Evolutionary conservation across 805 yeast genomes (phyloP).

Genomic region (Nakazawaea wyomingensis): DNA sequence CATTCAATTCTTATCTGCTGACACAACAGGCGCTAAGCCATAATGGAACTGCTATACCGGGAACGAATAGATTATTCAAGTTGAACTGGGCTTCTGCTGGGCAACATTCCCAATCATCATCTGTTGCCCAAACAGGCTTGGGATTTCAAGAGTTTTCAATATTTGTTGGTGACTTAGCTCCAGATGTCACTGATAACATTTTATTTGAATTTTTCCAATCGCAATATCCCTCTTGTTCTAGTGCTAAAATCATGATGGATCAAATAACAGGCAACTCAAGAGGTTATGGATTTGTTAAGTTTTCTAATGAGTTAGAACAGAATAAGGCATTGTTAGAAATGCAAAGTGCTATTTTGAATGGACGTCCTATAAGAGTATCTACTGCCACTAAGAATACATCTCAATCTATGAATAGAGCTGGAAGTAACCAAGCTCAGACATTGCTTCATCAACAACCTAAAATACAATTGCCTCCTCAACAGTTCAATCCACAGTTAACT

Average conservation of each 20-base stretch:
- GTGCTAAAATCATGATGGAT: slow-evolving; percentile 77
- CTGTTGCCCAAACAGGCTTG: slow-evolving; percentile 4
- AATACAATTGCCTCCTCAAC: slow-evolving; percentile 22
- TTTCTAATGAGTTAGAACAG: slow-evolving; percentile 58
- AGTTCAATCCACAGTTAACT: slow-evolving; percentile 41
- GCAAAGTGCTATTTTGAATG: slow-evolving; percentile 72
- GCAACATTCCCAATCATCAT: slow-evolving; percentile 13
- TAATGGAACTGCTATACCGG: slow-evolving; percentile 69
- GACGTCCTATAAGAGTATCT: slow-evolving; percentile 73
- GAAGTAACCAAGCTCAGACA: slow-evolving; percentile 15
- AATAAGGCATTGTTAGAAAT: slow-evolving; percentile 70
- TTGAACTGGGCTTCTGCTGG: slow-evolving; percentile 71
- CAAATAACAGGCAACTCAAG: slow-evolving; percentile 62
- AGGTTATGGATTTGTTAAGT: slow-evolving; percentile 90
- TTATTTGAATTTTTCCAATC: slow-evolving; percentile 62
- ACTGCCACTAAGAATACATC: slow-evolving; percentile 42
- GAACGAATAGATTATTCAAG: slow-evolving; percentile 54
- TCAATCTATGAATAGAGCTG: slow-evolving; percentile 4
- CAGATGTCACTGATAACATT: slow-evolving; percentile 63
- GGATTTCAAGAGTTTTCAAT: slow-evolving; percentile 49
- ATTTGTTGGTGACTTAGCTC: slow-evolving; percentile 81
- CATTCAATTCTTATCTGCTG: slow-evolving; percentile 54
- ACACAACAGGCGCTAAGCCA: slow-evolving; percentile 60
- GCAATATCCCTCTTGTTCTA: slow-evolving; percentile 66
- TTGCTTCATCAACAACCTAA: slow-evolving; percentile 13